These are phyloP conservation scores for Thymus quinquecostatus DNA, from an alignment of 257 asterid species.

Conservation along the genomic window DNA sequence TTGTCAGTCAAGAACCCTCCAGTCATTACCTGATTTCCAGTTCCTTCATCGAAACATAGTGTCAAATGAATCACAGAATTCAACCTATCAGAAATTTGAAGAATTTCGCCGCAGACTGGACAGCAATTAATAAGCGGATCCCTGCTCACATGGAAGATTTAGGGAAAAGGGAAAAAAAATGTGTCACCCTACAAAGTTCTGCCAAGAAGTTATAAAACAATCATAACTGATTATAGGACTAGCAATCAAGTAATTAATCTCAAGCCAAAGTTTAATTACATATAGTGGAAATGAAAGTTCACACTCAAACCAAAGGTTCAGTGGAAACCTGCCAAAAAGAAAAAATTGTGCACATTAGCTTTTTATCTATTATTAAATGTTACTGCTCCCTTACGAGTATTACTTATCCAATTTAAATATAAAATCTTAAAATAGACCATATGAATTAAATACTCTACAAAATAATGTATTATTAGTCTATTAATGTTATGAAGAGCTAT, in stretches of 20 bases:
- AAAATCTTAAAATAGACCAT: too few species aligned
- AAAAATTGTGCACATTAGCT: too few species aligned
- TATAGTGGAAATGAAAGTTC: slow-evolving; percentile 1
- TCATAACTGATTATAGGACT: neutral
- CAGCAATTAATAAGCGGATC: slow-evolving; percentile 88
- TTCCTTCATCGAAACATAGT: slow-evolving; percentile 97
- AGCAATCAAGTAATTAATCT: slow-evolving; percentile 1
- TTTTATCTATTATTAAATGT: too few species aligned
- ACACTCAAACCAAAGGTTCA: neutral
- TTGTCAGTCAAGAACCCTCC: slow-evolving; percentile 98
- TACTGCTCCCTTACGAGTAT: too few species aligned
- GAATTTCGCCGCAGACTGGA: slow-evolving; percentile 94
- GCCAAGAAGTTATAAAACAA: slow-evolving; percentile 1
- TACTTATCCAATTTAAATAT: too few species aligned
- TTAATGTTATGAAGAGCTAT: too few species aligned
- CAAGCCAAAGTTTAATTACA: slow-evolving; percentile 4
- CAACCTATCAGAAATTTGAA: slow-evolving; percentile 76
- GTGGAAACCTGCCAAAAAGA: neutral
- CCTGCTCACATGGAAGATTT: slow-evolving; percentile 50
- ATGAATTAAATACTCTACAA: too few species aligned
- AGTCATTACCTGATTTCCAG: slow-evolving; percentile 94
- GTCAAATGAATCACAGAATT: slow-evolving; percentile 87
- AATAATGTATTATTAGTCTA: too few species aligned
- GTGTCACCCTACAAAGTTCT: slow-evolving; percentile 15
- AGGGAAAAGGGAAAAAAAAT: slow-evolving; percentile 21